phyloP scores from a whole-genome alignment of 2,329 filamentous ascomycete genomes.

The Neofusicoccum parvum region DNA sequence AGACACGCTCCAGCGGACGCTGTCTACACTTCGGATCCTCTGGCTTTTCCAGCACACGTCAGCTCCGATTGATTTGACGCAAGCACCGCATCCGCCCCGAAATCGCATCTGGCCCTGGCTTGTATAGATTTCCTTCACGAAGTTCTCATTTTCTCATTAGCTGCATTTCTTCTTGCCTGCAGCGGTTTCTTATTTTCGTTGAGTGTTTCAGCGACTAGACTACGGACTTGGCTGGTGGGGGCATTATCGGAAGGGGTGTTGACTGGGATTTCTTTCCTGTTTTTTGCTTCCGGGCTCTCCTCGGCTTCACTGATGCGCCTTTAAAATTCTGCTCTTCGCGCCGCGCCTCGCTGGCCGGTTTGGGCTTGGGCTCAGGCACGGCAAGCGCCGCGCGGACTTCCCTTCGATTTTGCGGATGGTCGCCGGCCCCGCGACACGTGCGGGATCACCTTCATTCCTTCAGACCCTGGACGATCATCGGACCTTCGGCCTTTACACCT shows the following conservation, averaged over 20 bases:
- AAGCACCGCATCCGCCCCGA: slow-evolving; percentile 17
- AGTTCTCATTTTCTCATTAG: slow-evolving; percentile 11
- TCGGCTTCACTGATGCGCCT: slow-evolving; percentile 20
- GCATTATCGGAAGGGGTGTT: slow-evolving; percentile 20
- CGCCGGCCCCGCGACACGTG: slow-evolving; percentile 14
- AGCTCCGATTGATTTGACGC: slow-evolving; percentile 17
- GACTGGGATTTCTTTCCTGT: slow-evolving; percentile 10
- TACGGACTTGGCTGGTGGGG: slow-evolving; percentile 19
- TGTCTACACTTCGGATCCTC: slow-evolving; percentile 18
- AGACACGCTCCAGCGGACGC: slow-evolving; percentile 21
- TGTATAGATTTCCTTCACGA: slow-evolving; percentile 22
- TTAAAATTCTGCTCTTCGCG: slow-evolving; percentile 20
- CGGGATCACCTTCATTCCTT: slow-evolving; percentile 11
- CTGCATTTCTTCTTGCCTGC: background rate
- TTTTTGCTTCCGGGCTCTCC: slow-evolving; percentile 14
- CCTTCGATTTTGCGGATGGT: background rate
- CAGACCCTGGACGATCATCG: background rate
- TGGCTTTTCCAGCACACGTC: slow-evolving; percentile 8
- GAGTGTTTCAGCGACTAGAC: slow-evolving; percentile 21
- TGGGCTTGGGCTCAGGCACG: slow-evolving; percentile 7
- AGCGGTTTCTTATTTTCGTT: slow-evolving; percentile 1
- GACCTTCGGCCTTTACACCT: slow-evolving; percentile 1
- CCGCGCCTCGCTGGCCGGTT: slow-evolving; percentile 4
- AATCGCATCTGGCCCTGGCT: slow-evolving; percentile 17
- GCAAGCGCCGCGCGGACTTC: slow-evolving; percentile 13